Base-by-base conservation (phyloP, 164 flowering plant species). In the Stephania yunnanensis region DNA sequence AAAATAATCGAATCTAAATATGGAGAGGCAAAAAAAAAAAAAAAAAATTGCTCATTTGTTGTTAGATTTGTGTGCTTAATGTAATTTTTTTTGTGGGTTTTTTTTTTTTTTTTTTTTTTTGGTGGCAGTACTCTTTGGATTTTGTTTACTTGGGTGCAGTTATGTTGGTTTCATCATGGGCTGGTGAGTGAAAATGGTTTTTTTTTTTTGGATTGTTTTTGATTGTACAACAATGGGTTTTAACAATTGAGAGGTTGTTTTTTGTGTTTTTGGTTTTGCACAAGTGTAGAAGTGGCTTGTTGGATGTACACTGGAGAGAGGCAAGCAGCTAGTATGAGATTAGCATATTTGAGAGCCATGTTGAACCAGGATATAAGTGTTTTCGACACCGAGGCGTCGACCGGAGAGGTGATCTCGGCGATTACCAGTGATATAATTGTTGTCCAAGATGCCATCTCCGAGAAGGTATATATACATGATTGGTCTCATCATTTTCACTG, bases 261-360 rank as follows among this genome's bases (percentile, higher is more conserved):
- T 55, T 10, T 70, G 63, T 36, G 42, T 36, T 17, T 55, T 36
- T 10, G 10, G 45, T 13, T 36, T 46, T 68, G 68, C 7, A 9
- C 12, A 30, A 3, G 17, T 74, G 73, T 69, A 94, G 99, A 96
- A 97, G 98, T 96, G 83, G 93, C 94, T 3, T 92, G 97, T 76
- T 96, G 99, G 99, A 96, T 96, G 98, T 85, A 94, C 61, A 89
- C 93, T 6, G 99, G 98, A 9, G 99, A 94, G 77, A 82, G 99
- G 55, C 99, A 96, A 80, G 98, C 97, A 7, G 90, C 95, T 4
- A 96, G 92, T 78, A 96, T 96, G 98, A 89, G 99, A 74, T 82
- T 92, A 86, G 97, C 97, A 0, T 96, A 96, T 79, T 69, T 96
- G 76, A 85, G 82, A 77, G 81, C 94, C 0, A 94, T 96, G 97